These are phyloP conservation scores for Vaccinium darrowii DNA, from an alignment of 148 eudicot genomes.

Conservation along the genomic window DNA sequence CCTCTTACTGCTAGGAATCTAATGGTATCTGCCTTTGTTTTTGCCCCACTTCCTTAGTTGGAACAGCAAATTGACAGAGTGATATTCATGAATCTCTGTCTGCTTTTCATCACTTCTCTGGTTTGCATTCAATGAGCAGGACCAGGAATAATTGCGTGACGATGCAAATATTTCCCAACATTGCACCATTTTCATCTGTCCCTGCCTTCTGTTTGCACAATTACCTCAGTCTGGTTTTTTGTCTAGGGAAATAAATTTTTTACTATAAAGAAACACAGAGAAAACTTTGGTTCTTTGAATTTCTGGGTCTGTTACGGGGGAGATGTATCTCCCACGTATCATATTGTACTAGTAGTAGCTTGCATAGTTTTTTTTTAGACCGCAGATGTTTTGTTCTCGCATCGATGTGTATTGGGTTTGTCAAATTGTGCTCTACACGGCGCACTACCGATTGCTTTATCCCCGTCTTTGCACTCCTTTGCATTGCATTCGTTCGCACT, in stretches of 20 bases:
- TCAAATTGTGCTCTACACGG: background rate
- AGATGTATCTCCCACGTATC: background rate
- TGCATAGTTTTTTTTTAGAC: background rate
- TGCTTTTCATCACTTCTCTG: background rate
- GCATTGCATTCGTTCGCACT: no score
- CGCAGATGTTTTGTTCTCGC: background rate
- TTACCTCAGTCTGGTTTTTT: background rate
- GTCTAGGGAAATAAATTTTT: background rate
- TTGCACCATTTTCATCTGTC: background rate
- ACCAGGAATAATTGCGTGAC: background rate
- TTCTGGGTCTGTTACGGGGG: background rate
- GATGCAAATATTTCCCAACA: background rate
- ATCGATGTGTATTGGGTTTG: background rate
- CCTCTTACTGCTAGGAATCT: background rate
- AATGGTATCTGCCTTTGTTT: background rate
- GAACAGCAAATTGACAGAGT: background rate
- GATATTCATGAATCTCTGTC: background rate
- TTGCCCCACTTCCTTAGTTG: background rate
- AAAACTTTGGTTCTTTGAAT: background rate
- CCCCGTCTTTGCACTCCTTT: background rate
- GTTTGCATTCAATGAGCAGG: slow-evolving; percentile 4
- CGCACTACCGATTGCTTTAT: background rate
- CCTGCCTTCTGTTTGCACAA: slow-evolving; percentile 3
- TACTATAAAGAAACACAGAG: background rate
- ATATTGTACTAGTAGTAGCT: background rate